Percentiles rank a stretch among this genome's conserved stretches.
phyloP scores from a whole-genome alignment of 1,284 basidiomycete genomes.

The Leccinum solheimii region DNA sequence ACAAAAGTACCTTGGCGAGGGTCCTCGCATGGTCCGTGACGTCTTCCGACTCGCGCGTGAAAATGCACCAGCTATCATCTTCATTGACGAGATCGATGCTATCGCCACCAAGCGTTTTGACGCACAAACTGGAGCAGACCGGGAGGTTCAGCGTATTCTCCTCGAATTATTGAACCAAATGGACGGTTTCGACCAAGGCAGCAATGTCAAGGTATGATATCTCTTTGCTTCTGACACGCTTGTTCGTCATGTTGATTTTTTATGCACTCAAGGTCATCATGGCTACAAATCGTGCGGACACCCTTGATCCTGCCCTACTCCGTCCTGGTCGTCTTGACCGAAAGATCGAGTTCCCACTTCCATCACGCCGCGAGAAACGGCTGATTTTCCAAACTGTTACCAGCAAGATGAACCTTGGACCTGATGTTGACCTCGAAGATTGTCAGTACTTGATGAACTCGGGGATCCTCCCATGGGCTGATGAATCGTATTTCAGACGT shows the following conservation, averaged over 20 bases:
- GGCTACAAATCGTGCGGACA: constrained; percentile 97
- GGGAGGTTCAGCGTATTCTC: constrained; percentile 98
- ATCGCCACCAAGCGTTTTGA: constrained; percentile 99
- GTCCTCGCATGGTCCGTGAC: constrained; percentile 99
- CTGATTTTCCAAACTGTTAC: constrained; percentile 99
- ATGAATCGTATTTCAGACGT: constrained; percentile 63
- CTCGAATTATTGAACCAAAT: constrained; percentile 99
- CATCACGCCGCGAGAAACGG: constrained; percentile 93
- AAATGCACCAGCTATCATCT: constrained; percentile 98
- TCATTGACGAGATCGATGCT: constrained; percentile 99
- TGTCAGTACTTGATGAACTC: constrained; percentile 55
- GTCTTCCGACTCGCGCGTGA: constrained; percentile 98
- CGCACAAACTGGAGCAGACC: constrained; percentile 98
- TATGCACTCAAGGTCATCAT: constrained; percentile 81
- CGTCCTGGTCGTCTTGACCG: constrained; percentile 97
- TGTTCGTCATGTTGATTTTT: background rate
- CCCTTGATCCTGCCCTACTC: constrained; percentile 93
- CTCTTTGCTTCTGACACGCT: constrained; percentile 10
- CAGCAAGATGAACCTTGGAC: constrained; percentile 96
- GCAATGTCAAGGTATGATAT: constrained; percentile 95
- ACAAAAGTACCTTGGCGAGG: constrained; percentile 99
- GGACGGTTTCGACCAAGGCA: constrained; percentile 99
- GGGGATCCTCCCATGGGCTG: constrained; percentile 4
- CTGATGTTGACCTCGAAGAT: constrained; percentile 98
- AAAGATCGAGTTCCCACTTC: constrained; percentile 98